Evolutionary conservation across 768 basidiomycete genomes (phyloP).

Genomic region (Suillus occidentalis): DNA sequence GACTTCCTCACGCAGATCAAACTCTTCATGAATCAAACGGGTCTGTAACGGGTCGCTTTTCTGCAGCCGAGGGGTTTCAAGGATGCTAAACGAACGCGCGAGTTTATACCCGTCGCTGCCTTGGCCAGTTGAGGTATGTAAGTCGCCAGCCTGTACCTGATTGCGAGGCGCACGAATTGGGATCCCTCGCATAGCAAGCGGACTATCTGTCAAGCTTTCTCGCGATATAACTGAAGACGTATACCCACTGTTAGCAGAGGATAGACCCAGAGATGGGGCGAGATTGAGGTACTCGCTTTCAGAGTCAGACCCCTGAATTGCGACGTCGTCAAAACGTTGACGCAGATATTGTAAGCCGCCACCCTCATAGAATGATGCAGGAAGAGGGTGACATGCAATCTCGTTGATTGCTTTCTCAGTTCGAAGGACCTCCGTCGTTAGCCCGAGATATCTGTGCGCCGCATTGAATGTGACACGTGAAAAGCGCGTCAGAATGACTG

Average conservation of each 20-base stretch:
- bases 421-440: conserved; percentile 92
- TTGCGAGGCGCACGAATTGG: conserved; percentile 44
- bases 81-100: conserved; percentile 47
- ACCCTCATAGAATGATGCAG: conserved; percentile 86
- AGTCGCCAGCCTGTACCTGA: conserved; percentile 75
- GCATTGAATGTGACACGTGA: conserved; percentile 97
- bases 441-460: conserved; percentile 92
- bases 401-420: conserved; percentile 98
- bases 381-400: conserved; percentile 93
- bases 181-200: conserved; percentile 23
- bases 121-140: conserved; percentile 58
- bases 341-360: conserved; percentile 89
- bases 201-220: conserved; percentile 27
- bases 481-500: conserved; percentile 93
- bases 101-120: conserved; percentile 47
- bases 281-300: conserved; percentile 59
- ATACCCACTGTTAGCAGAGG: conserved; percentile 11
- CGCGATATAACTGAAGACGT: conserved; percentile 23
- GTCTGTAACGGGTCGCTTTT: conserved; percentile 26
- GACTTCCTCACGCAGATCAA: conserved; percentile 94
- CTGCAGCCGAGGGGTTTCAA: conserved; percentile 50
- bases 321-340: conserved; percentile 78
- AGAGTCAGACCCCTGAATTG: conserved; percentile 43
- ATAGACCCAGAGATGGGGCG: conserved; percentile 15
- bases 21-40: conserved; percentile 57